Conservation (phyloP, 257 asterid species). For the Salvia rosmarinus region DNA sequence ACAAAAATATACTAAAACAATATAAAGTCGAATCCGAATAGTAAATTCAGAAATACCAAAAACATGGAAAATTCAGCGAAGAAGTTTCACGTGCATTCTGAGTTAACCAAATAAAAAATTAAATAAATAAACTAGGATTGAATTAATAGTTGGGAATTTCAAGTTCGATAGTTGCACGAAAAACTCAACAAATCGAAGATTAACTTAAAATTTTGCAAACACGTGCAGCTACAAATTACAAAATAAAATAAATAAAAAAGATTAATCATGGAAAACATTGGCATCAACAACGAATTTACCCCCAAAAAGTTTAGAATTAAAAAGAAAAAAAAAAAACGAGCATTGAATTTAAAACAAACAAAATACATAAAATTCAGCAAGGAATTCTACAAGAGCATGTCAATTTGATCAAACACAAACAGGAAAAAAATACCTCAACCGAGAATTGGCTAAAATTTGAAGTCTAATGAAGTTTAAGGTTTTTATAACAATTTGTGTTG, state of each 20-base stretch:
- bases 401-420: constrained; percentile 11
- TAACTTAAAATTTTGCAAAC: background rate
- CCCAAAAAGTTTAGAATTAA: too few species aligned
- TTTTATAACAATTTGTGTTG: background rate
- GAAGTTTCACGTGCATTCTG: too few species aligned
- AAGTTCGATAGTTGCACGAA: background rate
- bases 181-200: background rate
- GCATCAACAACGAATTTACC: background rate
- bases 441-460: background rate
- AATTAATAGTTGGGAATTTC: background rate
- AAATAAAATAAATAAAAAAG: background rate
- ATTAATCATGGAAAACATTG: background rate
- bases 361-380: background rate
- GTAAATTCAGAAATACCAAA: too few species aligned
- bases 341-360: background rate
- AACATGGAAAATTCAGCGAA: too few species aligned
- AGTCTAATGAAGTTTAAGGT: background rate
- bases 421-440: background rate
- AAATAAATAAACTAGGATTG: background rate
- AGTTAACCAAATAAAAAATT: too few species aligned
- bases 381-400: background rate
- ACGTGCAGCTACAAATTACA: constrained; percentile 1
- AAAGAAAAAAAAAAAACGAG: background rate
- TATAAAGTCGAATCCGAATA: too few species aligned
- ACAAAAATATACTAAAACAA: too few species aligned